Evolutionary conservation across 2,329 filamentous ascomycete species (phyloP), one percentile per base, ranked within the genome.

Genomic region (Raffaelea deltoideospora): DNA sequence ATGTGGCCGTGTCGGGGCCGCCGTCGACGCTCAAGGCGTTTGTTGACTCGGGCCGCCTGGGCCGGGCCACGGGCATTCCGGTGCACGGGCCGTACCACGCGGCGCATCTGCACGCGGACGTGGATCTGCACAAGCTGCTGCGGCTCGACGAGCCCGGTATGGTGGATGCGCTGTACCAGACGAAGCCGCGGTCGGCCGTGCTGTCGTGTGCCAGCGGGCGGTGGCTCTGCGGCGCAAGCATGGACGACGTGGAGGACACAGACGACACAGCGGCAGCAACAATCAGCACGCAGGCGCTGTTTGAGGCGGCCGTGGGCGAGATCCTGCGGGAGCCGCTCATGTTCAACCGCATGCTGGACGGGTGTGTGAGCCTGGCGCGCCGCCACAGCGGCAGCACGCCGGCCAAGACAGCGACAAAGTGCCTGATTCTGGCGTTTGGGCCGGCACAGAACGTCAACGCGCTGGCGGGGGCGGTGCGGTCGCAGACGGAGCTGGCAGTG

Each of bases 51-150:
- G 45, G 58, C 31, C 58, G 63, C 24, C 54, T 59, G 7, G 51
- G 54, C 24, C 61, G 60, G 43, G 55, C 60, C 13, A 61, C 59
- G n/a, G 53, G 60, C 2, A 61, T 72, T 36, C 65, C 69, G 0
- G 61, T 74, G 20, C 65, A 67, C 43, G 70, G 65, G 0, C 69
- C 70, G 7, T 74, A 72, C 46, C 70, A 75, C 47, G 66, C 70
- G 27, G 43, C 61, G 3, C 67, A 72, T 48, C 54, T 73, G n/a
- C 62, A 72, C 46, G 54, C 54, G 1, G 44, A 48, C 14, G 51
- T 48, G 15, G 59, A 69, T 39, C 51, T 70, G 17, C 57, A 60
- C 32, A 54, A 52, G 40, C 59, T 72, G 20, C 50, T 72, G 22
- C 52, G 54, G 14, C 53, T 69, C 22, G 54, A 61, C 28, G 57